A percentile compares a stretch with the other conserved stretches of the same genome.
These are phyloP conservation scores for Nephelium lappaceum DNA, from an alignment of 345 rosid genomes.

Conservation along the genomic window DNA sequence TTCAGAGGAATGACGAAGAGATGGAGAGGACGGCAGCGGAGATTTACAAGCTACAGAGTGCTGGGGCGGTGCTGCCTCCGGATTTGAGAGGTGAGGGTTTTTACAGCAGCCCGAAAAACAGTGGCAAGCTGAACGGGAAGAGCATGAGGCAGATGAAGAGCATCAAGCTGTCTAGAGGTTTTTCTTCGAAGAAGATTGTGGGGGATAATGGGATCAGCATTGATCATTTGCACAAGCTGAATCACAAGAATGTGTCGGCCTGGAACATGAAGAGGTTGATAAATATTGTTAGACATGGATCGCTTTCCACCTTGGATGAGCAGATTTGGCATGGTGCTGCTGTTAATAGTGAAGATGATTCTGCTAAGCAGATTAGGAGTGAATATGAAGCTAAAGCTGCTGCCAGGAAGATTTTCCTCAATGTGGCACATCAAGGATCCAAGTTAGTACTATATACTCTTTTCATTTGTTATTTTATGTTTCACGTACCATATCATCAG, in stretches of 20 bases:
- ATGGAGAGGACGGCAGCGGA: constrained; percentile 49
- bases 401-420: constrained; percentile 82
- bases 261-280: constrained; percentile 98
- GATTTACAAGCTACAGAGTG: constrained; percentile 53
- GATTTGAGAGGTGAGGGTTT: constrained; percentile 56
- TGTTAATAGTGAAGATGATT: constrained; percentile 49
- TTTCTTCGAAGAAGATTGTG: constrained; percentile 26
- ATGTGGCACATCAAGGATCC: constrained; percentile 59
- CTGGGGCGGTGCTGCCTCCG: constrained; percentile 61
- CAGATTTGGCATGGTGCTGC: constrained; percentile 43
- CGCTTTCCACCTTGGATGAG: constrained; percentile 80
- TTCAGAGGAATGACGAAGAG: constrained; percentile 51
- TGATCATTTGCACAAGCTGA: constrained; percentile 70
- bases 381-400: constrained; percentile 88
- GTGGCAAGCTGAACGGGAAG: constrained; percentile 33
- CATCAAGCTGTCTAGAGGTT: constrained; percentile 33
- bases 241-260: constrained; percentile 77
- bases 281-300: constrained; percentile 75
- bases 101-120: neutral
- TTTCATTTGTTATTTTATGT: neutral
- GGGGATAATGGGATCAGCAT: constrained; percentile 51
- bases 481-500: neutral
- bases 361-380: constrained; percentile 59
- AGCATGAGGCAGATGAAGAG: constrained; percentile 30
- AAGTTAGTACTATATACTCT: constrained; percentile 39